Conservation (phyloP, 768 basidiomycete species). For the Mrakia gelida region DNA sequence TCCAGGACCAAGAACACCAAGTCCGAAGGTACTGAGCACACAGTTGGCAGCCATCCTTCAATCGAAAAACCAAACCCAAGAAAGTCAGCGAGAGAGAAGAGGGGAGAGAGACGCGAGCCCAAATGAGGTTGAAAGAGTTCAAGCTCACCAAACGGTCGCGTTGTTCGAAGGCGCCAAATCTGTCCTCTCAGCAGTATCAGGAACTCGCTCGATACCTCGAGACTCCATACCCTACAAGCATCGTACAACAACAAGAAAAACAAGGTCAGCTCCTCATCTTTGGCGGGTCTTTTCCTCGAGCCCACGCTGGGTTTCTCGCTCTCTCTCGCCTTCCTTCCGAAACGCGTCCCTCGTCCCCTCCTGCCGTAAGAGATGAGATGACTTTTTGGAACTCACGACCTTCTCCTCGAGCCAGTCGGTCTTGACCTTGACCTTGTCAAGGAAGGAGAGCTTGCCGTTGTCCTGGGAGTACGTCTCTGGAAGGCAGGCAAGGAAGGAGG, state of each 20-base stretch:
- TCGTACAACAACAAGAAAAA: not conserved
- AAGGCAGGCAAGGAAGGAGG: not conserved
- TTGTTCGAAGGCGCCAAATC: conserved; percentile 6
- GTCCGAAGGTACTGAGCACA: conserved; percentile 30
- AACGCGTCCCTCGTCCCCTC: not conserved
- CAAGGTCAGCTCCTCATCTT: not conserved
- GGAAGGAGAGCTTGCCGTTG: not conserved
- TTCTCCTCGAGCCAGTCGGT: conserved; percentile 23
- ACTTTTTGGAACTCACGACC: conserved; percentile 12
- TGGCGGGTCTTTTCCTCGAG: not conserved
- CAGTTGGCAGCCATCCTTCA: conserved; percentile 29
- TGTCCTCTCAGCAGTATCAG: conserved; percentile 13
- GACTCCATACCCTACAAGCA: conserved; percentile 18
- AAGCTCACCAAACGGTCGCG: conserved; percentile 15
- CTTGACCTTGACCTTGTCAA: conserved; percentile 14
- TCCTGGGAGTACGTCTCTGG: conserved; percentile 14
- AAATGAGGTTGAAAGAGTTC: not conserved
- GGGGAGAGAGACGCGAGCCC: not conserved
- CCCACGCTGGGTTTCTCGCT: not conserved
- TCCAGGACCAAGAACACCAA: conserved; percentile 24
- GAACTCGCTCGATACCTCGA: conserved; percentile 30
- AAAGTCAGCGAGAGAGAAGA: not conserved
- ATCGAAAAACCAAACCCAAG: not conserved
- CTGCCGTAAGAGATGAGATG: not conserved
- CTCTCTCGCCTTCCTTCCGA: not conserved